Evolutionary conservation across 371 early-diverging fungal genomes (phyloP), one percentile per base, ranked within the genome.

Genomic region (Rhizomucor pusillus): DNA sequence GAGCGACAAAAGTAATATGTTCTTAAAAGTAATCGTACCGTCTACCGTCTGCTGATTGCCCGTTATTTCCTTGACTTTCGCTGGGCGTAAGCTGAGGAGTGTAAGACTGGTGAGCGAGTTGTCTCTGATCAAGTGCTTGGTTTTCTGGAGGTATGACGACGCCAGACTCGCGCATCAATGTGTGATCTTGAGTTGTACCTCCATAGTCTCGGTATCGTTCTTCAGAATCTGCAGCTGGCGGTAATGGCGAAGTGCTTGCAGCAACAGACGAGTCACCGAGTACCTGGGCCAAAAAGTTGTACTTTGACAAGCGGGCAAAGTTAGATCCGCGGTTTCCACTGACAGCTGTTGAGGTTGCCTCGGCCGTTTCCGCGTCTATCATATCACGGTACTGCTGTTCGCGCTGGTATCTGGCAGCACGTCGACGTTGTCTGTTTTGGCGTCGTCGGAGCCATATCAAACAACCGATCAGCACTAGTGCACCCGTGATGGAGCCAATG

Each of bases 251-350:
- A 29, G 29, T 29, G 29, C 29, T 29, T 29, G 29, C 29, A 29
- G 29, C 29, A 29, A 7, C 29, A 3, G 29, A 29, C 29, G 29
- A 29, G 29, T 29, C 29, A 19, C 51, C 48, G n/a, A 69, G 41
- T 37, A 58, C 57, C 48, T 62, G 53, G 5, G 69, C 47, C 57
- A 68, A 54, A 47, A 65, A 68, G 41, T 64, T 62, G 29, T 55
- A 68, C 40, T 65, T 68, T n/a, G 69, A 65, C 19, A 58, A 24
- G 3, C 69, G 54, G 7, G 63, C 60, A 18, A 54, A 50, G 23
- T 45, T 35, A 19, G 51, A 40, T 36, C 51, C 41, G n/a, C 48
- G 33, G 23, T 29, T 29, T 29, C 29, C 29, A 29, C 29, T 29
- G 29, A 29, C 29, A 24, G 51, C 13, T 23, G 34, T 25, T 50